Evolutionary conservation across 208 protist genomes (phyloP).

Genomic region (Jaenimonas drosophilae): DNA sequence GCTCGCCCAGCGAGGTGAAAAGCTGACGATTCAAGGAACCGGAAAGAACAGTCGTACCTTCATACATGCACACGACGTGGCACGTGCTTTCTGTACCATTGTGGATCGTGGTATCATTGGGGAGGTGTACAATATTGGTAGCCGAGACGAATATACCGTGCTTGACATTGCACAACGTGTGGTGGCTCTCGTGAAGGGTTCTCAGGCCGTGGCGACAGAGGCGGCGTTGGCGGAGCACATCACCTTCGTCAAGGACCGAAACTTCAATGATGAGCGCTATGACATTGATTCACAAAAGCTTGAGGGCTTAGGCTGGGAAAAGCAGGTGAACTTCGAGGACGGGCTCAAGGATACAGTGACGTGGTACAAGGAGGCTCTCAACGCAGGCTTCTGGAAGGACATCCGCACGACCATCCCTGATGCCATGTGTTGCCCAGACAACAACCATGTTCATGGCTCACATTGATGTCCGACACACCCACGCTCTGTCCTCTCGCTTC

Average conservation of each 20-base stretch:
- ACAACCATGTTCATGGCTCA: too few species aligned
- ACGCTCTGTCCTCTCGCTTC: too few species aligned
- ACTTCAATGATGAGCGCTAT: constrained; percentile 89
- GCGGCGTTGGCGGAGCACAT: constrained; percentile 13
- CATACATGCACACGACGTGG: constrained; percentile 72
- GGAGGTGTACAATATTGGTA: constrained; percentile 80
- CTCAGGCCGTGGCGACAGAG: constrained; percentile 2
- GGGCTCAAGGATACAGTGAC: constrained; percentile 36
- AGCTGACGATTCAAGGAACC: constrained; percentile 47
- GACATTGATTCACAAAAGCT: constrained; percentile 51
- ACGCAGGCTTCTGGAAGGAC: constrained; percentile 17
- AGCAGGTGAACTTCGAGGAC: constrained; percentile 32
- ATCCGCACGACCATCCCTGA: constrained; percentile 11
- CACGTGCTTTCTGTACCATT: constrained; percentile 50
- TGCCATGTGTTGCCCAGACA: too few species aligned
- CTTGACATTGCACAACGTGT: constrained; percentile 28
- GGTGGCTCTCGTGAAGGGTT: constrained; percentile 14
- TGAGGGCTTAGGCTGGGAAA: constrained; percentile 60
- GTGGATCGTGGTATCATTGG: constrained; percentile 56
- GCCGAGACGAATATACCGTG: constrained; percentile 40
- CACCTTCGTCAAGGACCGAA: constrained; percentile 34
- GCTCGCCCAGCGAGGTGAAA: constrained; percentile 21
- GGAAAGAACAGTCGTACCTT: constrained; percentile 36
- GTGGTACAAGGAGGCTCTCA: constrained; percentile 39
- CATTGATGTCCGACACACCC: too few species aligned